phyloP scores from a whole-genome alignment of 176 grass and related monocot genomes.

The Dactylis glomerata region DNA sequence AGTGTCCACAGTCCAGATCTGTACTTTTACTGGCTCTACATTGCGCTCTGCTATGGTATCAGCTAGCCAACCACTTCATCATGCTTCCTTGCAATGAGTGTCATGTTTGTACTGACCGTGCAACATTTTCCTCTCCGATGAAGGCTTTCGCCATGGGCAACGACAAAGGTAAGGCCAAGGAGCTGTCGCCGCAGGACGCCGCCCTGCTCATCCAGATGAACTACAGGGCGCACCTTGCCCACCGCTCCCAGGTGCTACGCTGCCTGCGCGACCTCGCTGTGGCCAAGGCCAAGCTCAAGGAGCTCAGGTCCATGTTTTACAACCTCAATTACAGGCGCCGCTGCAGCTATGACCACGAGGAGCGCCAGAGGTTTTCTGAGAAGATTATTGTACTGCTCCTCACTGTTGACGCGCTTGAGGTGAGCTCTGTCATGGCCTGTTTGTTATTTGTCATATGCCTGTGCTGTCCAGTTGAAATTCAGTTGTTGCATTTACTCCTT shows the following conservation, averaged over 20 bases:
- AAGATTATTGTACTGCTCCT: constrained; percentile 91
- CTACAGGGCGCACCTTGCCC: constrained; percentile 76
- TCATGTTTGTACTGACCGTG: no score
- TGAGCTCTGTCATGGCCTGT: constrained; percentile 1
- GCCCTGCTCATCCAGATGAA: constrained; percentile 77
- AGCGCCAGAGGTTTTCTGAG: constrained; percentile 78
- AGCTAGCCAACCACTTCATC: neutral
- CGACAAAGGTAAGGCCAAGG: constrained; percentile 74
- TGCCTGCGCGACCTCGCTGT: constrained; percentile 81
- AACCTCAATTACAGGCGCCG: constrained; percentile 69
- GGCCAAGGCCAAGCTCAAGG: constrained; percentile 85
- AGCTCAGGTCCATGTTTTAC: constrained; percentile 71
- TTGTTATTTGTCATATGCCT: neutral
- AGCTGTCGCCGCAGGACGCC: constrained; percentile 65
- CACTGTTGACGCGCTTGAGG: constrained; percentile 80
- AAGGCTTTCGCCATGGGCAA: constrained; percentile 63
- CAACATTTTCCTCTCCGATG: neutral
- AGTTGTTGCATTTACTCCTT: neutral
- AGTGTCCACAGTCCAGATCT: neutral
- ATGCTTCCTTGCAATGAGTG: neutral
- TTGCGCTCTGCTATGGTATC: neutral
- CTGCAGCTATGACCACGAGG: constrained; percentile 42
- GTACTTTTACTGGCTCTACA: neutral
- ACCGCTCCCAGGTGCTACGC: constrained; percentile 75
- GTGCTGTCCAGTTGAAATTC: neutral